Evolutionary conservation across 2,329 filamentous ascomycete genomes (phyloP).

Genomic region (Metarhizium sp.): DNA sequence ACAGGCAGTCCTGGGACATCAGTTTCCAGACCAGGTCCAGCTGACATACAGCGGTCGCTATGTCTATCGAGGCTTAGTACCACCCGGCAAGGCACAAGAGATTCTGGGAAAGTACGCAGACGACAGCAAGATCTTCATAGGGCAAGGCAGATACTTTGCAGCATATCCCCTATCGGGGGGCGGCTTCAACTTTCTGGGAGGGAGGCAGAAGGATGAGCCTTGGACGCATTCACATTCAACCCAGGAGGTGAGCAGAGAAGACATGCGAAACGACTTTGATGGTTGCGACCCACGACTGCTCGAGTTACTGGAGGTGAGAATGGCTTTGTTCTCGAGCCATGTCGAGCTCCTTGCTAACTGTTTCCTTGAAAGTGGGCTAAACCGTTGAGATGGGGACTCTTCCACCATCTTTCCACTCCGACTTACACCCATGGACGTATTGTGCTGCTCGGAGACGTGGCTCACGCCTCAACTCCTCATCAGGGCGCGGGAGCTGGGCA

Average conservation of each 20-base stretch:
- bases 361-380: not conserved
- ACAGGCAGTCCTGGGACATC: not conserved
- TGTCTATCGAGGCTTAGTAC: not conserved
- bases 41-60: not conserved
- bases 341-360: not conserved
- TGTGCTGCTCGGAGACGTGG: not conserved
- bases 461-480: not conserved
- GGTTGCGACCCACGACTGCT: not conserved
- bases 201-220: not conserved
- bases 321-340: not conserved
- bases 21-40: not conserved
- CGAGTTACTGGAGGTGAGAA: not conserved
- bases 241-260: not conserved
- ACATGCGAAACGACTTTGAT: not conserved
- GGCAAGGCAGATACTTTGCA: not conserved
- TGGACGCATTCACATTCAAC: not conserved
- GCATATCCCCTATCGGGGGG: not conserved
- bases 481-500: not conserved
- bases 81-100: not conserved
- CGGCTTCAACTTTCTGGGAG: not conserved
- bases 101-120: not conserved
- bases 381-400: not conserved
- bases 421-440: not conserved
- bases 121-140: not conserved
- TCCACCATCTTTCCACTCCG: not conserved